Evolutionary conservation across 306 rosid species (phyloP).

Genomic region (Cucumis cinereus): DNA sequence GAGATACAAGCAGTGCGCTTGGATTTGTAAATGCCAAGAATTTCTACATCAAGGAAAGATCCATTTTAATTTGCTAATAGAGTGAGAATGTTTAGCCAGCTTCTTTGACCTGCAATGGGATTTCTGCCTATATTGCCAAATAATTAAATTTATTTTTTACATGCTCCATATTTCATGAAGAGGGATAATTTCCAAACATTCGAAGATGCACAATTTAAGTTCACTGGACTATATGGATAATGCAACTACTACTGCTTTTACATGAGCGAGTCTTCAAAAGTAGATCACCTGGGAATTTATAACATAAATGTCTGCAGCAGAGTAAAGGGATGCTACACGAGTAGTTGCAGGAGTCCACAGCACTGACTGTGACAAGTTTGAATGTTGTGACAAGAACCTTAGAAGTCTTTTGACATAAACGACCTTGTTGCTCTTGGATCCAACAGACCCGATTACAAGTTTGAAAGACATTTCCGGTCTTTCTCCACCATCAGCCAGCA

Average conservation of each 20-base stretch:
- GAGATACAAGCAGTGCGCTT: not conserved
- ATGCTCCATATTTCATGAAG: not conserved
- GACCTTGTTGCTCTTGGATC: slow-evolving; percentile 91
- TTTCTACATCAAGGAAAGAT: not conserved
- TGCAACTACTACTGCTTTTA: not conserved
- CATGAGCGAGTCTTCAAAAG: not conserved
- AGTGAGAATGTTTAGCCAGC: not conserved
- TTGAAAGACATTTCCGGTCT: slow-evolving; percentile 26
- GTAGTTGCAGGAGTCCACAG: slow-evolving; percentile 81
- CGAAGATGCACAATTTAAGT: not conserved
- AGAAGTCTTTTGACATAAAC: slow-evolving; percentile 55
- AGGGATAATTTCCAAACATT: not conserved
- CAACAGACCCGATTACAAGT: slow-evolving; percentile 76
- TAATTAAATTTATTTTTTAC: not conserved
- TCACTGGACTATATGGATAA: not conserved
- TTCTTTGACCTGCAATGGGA: not conserved
- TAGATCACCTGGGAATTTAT: slow-evolving; percentile 78
- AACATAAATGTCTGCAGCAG: slow-evolving; percentile 87
- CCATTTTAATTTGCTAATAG: not conserved
- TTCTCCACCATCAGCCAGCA: slow-evolving; percentile 21
- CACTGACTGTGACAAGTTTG: slow-evolving; percentile 66
- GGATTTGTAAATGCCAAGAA: not conserved
- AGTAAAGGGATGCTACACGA: slow-evolving; percentile 67
- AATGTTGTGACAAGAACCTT: slow-evolving; percentile 39
- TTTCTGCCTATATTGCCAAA: not conserved